Percentiles rank a stretch among this genome's conserved stretches.
Conservation (phyloP, 2,329 filamentous ascomycete genomes). For the Cadophora gregata region DNA sequence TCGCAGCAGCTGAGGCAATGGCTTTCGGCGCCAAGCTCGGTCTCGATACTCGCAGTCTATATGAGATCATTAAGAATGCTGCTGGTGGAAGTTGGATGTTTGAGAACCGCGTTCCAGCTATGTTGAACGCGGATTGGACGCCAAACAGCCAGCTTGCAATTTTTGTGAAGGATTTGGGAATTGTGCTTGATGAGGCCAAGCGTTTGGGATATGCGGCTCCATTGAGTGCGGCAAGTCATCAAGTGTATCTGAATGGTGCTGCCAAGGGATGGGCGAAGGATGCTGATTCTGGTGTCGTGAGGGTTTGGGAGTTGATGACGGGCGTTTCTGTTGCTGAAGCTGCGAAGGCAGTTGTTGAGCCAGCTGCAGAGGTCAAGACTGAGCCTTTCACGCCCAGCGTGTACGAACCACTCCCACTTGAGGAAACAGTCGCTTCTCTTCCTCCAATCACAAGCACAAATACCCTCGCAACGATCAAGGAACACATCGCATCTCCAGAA, state of each 20-base stretch:
- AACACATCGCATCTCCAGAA: conserved; percentile 9
- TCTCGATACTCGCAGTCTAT: conserved; percentile 55
- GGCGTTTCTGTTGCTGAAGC: conserved; percentile 29
- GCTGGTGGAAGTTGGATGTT: conserved; percentile 48
- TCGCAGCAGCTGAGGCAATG: conserved; percentile 60
- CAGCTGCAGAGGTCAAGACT: not conserved
- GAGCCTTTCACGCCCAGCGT: conserved; percentile 20
- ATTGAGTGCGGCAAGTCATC: conserved; percentile 44
- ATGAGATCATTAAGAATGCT: conserved; percentile 51
- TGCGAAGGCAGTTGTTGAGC: conserved; percentile 9
- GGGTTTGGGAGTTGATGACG: conserved; percentile 47
- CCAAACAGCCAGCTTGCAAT: conserved; percentile 47
- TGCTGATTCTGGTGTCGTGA: conserved; percentile 45
- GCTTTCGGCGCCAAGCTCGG: conserved; percentile 59
- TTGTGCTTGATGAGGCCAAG: conserved; percentile 42
- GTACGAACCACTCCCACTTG: conserved; percentile 23
- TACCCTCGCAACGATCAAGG: conserved; percentile 22
- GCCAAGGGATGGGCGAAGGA: conserved; percentile 43
- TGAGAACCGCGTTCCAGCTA: conserved; percentile 46
- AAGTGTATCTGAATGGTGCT: conserved; percentile 45
- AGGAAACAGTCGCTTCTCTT: conserved; percentile 25
- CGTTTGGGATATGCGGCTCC: conserved; percentile 43
- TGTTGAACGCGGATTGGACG: conserved; percentile 45
- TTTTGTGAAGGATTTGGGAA: conserved; percentile 46
- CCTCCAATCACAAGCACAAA: conserved; percentile 13